phyloP scores from a whole-genome alignment of 2,329 filamentous ascomycete species.

The Septoria linicola region DNA sequence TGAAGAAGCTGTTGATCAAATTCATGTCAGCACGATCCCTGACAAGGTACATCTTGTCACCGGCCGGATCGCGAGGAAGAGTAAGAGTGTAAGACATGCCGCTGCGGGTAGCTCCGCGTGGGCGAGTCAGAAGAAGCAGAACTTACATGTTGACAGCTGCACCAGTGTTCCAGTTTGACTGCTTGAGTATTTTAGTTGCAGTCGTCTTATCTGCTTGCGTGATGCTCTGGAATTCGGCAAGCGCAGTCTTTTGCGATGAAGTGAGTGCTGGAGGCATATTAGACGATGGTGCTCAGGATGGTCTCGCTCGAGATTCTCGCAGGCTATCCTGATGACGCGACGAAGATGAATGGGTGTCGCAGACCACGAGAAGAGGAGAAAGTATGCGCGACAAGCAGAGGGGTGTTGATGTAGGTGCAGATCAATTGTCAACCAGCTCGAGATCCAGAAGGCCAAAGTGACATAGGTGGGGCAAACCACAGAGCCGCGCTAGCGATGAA shows the following conservation, averaged over 20 bases:
- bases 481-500: background rate
- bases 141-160: constrained; percentile 51
- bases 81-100: background rate
- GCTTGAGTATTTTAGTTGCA: constrained; percentile 48
- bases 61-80: background rate
- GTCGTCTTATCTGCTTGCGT: constrained; percentile 47
- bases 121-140: background rate
- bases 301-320: too few relatives aligned
- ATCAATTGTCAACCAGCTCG: background rate
- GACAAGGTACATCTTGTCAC: background rate
- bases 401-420: background rate
- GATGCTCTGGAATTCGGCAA: constrained; percentile 47
- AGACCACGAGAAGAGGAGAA: background rate
- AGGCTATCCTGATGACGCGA: too few relatives aligned
- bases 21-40: constrained; percentile 24
- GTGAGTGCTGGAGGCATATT: constrained; percentile 50
- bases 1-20: constrained; percentile 43
- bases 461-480: background rate
- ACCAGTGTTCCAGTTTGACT: constrained; percentile 47
- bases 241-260: constrained; percentile 47
- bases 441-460: background rate
- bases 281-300: too few relatives aligned
- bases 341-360: too few relatives aligned
- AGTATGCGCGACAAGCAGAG: background rate
- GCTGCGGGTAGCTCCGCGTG: constrained; percentile 2